Percentiles rank a stretch among this genome's conserved stretches.
Evolutionary conservation across 805 yeast species (phyloP).

Genomic region (Cephaloascus fragrans): DNA sequence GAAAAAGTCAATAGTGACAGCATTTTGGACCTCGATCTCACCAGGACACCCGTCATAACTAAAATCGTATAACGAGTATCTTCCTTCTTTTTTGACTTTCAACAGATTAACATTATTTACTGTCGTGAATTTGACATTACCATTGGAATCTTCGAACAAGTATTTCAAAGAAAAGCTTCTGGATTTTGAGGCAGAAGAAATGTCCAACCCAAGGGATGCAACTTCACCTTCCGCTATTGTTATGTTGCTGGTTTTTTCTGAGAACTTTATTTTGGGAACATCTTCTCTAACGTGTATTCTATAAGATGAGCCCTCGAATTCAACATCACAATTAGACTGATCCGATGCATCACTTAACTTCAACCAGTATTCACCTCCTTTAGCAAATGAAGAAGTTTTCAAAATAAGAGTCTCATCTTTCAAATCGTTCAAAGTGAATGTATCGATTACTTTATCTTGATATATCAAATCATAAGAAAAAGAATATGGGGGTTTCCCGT

Average conservation of each 20-base stretch:
- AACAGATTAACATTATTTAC: conserved; percentile 9
- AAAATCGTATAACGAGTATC: conserved; percentile 27
- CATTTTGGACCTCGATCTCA: conserved; percentile 9
- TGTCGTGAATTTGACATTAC: conserved; percentile 5
- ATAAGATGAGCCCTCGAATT: conserved; percentile 52
- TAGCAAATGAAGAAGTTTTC: conserved; percentile 41
- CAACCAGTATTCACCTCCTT: conserved; percentile 69
- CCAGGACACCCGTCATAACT: conserved; percentile 38
- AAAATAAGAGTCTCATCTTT: conserved; percentile 26
- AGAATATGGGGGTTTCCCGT: conserved; percentile 75
- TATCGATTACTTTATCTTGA: conserved; percentile 10
- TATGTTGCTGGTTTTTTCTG: conserved; percentile 12
- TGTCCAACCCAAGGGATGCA: conserved; percentile 44
- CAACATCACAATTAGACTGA: conserved; percentile 70
- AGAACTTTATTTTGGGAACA: conserved; percentile 40
- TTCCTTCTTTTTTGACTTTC: conserved; percentile 28
- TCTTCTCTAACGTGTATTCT: conserved; percentile 61
- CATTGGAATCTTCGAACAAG: conserved; percentile 12
- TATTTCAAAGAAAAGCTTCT: conserved; percentile 20
- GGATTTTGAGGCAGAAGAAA: conserved; percentile 16
- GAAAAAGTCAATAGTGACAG: conserved; percentile 13
- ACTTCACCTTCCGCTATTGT: conserved; percentile 54
- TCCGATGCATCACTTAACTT: conserved; percentile 61
- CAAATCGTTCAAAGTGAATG: conserved; percentile 30
- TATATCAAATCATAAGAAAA: conserved; percentile 62